Base-by-base conservation (phyloP, 306 rosid genomes). In the Alnus rubra region DNA sequence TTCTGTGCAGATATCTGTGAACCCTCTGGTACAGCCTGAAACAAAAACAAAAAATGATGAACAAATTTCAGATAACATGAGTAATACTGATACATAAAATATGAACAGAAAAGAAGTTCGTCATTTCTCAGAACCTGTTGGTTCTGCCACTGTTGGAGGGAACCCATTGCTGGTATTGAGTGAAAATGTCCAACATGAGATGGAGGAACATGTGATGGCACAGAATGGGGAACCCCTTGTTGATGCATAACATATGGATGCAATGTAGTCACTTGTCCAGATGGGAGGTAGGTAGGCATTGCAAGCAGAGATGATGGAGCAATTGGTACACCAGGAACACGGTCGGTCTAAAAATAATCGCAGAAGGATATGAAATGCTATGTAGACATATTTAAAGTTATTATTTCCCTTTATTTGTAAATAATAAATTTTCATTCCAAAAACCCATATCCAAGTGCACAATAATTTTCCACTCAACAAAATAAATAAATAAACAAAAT, bases 181-280 rank as follows among this genome's bases (percentile, higher is more conserved):
- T 93, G 94, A 85, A 89, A 96, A 76, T 90, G 92, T 68, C 96
- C 97, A 80, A 89, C 88, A 84, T 92, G 93, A 45, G 98, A 82
- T 73, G 89, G 96, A 74, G 97, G 87, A 77, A 87, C 90, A 78
- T 91, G 97, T 16, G 97, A 78, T 76, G 88, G 84, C 82, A 94
- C 88, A 55, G 97, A 88, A 74, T 89, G 90, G 69, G 94, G 88
- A 69, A 84, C 90, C 51, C 91, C 98, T 70, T 92, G 98, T 80
- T 93, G 98, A 83, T 95, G 98, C 93, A 96, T 80, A 72, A 93
- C 86, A 88, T 88, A 90, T 15, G 97, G 97, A 81, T 93, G 98
- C 82, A 96, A 74, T 71, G 94, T 87, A 77, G 98, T 78, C 83
- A 91, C 83, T 84, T 91, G 98, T 78, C 97, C 94, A 77, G 92